Percentiles rank a stretch among this genome's conserved stretches.
Conservation (phyloP, 2,329 filamentous ascomycete genomes). For the Curvularia hawaiiensis region DNA sequence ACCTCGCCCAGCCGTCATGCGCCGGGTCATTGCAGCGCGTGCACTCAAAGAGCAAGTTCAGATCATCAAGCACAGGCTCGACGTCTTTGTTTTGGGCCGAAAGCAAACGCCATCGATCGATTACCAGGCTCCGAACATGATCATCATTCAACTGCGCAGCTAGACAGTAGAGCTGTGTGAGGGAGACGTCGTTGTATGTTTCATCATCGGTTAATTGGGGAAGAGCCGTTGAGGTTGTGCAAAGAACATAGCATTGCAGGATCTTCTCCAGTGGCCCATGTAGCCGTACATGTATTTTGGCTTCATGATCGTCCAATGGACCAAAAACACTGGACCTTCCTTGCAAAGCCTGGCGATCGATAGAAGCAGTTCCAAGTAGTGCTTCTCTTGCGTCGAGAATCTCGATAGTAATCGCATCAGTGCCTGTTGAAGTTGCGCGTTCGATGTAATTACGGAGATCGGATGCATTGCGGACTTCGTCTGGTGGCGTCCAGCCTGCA, state of each 20-base stretch:
- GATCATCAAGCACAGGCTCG: conserved; percentile 1
- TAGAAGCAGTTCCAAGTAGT: background rate
- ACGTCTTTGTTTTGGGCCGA: background rate
- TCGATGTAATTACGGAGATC: conserved; percentile 10
- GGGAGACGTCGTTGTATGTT: background rate
- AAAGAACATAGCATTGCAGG: conserved; percentile 4
- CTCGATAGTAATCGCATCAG: background rate
- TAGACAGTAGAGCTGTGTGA: conserved; percentile 10
- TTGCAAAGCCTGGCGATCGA: background rate
- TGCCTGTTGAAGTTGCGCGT: background rate
- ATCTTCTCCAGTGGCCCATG: background rate
- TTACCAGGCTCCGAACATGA: background rate
- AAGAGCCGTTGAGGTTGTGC: background rate
- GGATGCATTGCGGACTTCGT: conserved; percentile 9
- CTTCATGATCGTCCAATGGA: background rate
- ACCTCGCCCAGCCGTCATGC: background rate
- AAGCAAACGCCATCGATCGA: conserved; percentile 2
- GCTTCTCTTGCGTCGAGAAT: conserved; percentile 1
- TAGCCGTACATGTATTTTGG: conserved; percentile 1
- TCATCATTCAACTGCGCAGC: conserved; percentile 7
- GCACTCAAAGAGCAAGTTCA: conserved; percentile 10
- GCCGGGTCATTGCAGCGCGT: conserved; percentile 5
- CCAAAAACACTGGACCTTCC: conserved; percentile 1
- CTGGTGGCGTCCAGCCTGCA: conserved; percentile 13
- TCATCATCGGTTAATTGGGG: background rate